phyloP scores from a whole-genome alignment of 2,329 filamentous ascomycete species.

The Aspergillus brunneoviolaceus region DNA sequence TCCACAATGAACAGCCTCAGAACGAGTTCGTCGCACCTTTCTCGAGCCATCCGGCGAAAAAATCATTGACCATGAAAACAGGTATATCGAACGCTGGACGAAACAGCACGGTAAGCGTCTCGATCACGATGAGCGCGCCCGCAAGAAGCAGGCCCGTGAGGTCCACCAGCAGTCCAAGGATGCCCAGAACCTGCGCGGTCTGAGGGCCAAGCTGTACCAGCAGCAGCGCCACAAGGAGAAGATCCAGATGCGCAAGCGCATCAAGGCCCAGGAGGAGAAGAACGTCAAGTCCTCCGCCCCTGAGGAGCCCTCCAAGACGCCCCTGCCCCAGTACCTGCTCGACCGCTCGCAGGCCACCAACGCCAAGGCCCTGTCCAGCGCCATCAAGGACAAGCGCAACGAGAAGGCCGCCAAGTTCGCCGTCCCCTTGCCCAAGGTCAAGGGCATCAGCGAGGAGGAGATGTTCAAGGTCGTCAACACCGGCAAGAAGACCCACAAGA shows the following conservation, averaged over 20 bases:
- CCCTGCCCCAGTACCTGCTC: constrained; percentile 88
- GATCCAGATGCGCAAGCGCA: constrained; percentile 94
- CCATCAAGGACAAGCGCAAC: constrained; percentile 92
- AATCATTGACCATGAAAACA: constrained; percentile 22
- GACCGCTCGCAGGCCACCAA: constrained; percentile 72
- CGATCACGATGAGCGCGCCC: constrained; percentile 83
- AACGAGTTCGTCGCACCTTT: constrained; percentile 41
- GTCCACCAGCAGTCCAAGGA: constrained; percentile 84
- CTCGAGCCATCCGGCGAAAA: constrained; percentile 8
- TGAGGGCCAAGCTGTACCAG: constrained; percentile 89
- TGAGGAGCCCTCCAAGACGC: constrained; percentile 71
- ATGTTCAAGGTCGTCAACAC: constrained; percentile 98
- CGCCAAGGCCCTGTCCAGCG: constrained; percentile 73
- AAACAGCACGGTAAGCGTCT: constrained; percentile 64
- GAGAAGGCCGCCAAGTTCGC: constrained; percentile 94
- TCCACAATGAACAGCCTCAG: constrained; percentile 33
- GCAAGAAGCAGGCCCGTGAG: constrained; percentile 86
- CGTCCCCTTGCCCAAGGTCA: constrained; percentile 90
- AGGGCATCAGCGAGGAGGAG: constrained; percentile 91
- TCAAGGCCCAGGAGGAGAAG: constrained; percentile 92
- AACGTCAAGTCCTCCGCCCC: constrained; percentile 84
- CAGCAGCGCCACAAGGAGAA: constrained; percentile 96
- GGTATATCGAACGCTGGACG: constrained; percentile 72
- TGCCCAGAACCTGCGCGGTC: constrained; percentile 88
- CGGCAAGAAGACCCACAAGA: constrained; percentile 90